Percentiles rank a stretch among this genome's conserved stretches.
Conservation (phyloP, 441 rosid genomes). For the Adansonia madagascariensis region DNA sequence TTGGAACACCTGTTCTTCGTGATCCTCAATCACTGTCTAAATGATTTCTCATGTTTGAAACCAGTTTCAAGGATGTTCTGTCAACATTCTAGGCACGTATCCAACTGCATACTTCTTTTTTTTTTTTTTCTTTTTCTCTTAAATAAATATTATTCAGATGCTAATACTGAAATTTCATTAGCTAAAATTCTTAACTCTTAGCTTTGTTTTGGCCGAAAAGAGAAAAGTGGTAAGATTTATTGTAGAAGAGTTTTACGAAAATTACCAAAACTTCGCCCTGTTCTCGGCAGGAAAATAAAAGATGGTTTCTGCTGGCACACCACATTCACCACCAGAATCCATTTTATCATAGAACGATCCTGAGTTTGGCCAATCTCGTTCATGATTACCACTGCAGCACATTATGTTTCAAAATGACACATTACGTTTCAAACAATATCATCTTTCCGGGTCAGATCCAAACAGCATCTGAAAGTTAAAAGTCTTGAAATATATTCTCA, state of each 20-base stretch:
- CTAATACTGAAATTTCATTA: constrained; percentile 3
- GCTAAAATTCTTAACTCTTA: not conserved
- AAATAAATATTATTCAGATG: not conserved
- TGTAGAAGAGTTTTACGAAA: constrained; percentile 1
- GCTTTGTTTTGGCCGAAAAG: not conserved
- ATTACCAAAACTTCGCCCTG: constrained; percentile 90
- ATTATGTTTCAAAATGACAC: constrained; percentile 11
- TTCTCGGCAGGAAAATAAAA: constrained; percentile 87
- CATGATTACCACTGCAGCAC: constrained; percentile 79
- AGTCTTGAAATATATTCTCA: constrained; percentile 22
- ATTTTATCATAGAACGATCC: constrained; percentile 70
- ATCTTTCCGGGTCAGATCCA: not conserved
- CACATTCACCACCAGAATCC: constrained; percentile 97
- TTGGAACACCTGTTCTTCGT: not conserved
- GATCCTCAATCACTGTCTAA: constrained; percentile 1
- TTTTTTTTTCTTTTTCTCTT: not conserved
- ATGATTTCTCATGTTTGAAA: not conserved
- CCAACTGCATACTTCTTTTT: not conserved
- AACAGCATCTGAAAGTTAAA: not conserved
- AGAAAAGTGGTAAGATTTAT: not conserved
- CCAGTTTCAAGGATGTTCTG: not conserved
- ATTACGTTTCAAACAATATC: not conserved
- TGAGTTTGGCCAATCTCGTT: constrained; percentile 85
- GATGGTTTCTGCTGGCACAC: constrained; percentile 88
- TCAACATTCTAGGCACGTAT: constrained; percentile 1